Percentiles rank a stretch among this genome's conserved stretches.
phyloP scores from a whole-genome alignment of 306 rosid genomes.

The Albizia julibrissin region DNA sequence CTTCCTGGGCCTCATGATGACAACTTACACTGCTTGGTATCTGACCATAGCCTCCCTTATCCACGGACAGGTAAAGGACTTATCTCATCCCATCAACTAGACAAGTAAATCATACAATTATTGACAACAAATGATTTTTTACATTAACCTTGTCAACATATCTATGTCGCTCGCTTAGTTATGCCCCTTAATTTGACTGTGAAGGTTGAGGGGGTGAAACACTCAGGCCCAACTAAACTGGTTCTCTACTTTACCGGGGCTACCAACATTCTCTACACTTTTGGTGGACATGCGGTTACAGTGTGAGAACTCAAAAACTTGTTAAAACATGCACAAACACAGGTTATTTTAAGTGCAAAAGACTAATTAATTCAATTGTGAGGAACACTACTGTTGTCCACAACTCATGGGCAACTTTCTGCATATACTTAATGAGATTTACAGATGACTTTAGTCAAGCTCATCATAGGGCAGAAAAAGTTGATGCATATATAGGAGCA shows the following conservation, averaged over 20 bases:
- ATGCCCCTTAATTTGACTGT: slow-evolving; percentile 2
- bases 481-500: background rate
- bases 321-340: background rate
- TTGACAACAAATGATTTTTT: background rate
- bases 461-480: background rate
- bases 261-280: slow-evolving; percentile 96
- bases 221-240: slow-evolving; percentile 86
- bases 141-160: background rate
- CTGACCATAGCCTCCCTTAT: slow-evolving; percentile 88
- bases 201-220: slow-evolving; percentile 90
- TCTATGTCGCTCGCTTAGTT: background rate
- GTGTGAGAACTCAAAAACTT: slow-evolving; percentile 59
- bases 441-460: background rate
- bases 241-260: slow-evolving; percentile 98
- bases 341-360: background rate
- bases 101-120: background rate
- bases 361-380: background rate
- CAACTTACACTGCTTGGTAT: slow-evolving; percentile 96
- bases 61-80: slow-evolving; percentile 77
- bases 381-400: background rate
- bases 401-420: background rate
- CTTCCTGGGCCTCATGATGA: slow-evolving; percentile 89
- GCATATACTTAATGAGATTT: slow-evolving; percentile 6
- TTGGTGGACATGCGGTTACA: slow-evolving; percentile 99
- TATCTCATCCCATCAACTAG: background rate